A percentile compares a stretch with the other conserved stretches of the same genome.
Evolutionary conservation across 148 eudicot species (phyloP).

Genomic region (Rhododendron kiyosumense): DNA sequence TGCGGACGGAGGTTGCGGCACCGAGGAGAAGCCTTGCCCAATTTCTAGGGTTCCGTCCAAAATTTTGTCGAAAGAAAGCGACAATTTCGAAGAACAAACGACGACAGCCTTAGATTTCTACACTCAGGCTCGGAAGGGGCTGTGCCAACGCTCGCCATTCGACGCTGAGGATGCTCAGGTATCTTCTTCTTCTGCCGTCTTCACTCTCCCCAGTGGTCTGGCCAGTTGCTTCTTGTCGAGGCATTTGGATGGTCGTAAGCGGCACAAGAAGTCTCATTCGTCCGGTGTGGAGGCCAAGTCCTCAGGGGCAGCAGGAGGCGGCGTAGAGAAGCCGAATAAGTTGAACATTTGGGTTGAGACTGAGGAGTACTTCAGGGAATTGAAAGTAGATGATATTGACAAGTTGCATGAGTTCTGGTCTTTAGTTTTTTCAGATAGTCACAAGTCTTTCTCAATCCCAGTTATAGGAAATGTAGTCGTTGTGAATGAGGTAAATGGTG

Average conservation of each 20-base stretch:
- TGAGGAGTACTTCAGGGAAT: slow-evolving; percentile 79
- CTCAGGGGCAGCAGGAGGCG: slow-evolving; percentile 22
- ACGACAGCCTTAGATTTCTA: slow-evolving; percentile 42
- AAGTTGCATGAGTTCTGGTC: slow-evolving; percentile 36
- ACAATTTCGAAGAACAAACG: neutral
- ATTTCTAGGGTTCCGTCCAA: slow-evolving; percentile 22
- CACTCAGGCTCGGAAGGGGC: slow-evolving; percentile 66
- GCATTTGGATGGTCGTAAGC: slow-evolving; percentile 57
- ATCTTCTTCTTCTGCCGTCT: slow-evolving; percentile 13
- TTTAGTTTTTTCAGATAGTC: slow-evolving; percentile 26
- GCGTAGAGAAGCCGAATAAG: slow-evolving; percentile 38
- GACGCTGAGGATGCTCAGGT: slow-evolving; percentile 56
- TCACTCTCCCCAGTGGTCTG: slow-evolving; percentile 59
- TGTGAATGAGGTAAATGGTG: slow-evolving; percentile 17
- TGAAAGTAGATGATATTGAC: slow-evolving; percentile 58
- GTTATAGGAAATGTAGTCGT: slow-evolving; percentile 23
- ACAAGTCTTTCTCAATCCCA: slow-evolving; percentile 44
- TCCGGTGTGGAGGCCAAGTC: slow-evolving; percentile 44
- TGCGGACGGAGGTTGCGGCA: slow-evolving; percentile 55
- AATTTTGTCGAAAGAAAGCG: slow-evolving; percentile 27
- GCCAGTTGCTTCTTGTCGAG: slow-evolving; percentile 52
- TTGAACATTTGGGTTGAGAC: slow-evolving; percentile 53
- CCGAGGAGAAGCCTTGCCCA: slow-evolving; percentile 48
- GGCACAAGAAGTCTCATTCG: slow-evolving; percentile 61
- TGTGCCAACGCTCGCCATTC: slow-evolving; percentile 72